Base-by-base conservation (phyloP, 805 yeast species). In the Brettanomyces sp. region DNA sequence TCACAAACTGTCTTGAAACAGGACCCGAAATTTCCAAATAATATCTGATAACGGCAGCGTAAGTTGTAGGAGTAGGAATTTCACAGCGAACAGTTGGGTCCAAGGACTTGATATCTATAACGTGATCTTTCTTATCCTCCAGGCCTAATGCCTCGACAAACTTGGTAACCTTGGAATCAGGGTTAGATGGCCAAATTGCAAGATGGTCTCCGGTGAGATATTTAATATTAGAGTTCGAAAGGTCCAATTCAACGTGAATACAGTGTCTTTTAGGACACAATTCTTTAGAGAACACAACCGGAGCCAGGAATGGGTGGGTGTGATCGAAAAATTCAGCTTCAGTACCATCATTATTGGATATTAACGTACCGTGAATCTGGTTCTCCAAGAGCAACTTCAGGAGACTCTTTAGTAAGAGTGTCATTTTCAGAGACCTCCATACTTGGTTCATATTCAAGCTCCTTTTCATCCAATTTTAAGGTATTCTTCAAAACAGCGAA, bases 201-300 rank as follows among this genome's bases (percentile, higher is more conserved):
- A 93, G 67, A 66, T 91, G 98, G 63, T 91, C 99, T 64, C 99
- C 99, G 4, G 99, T 91, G 42, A 91, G 72, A 66, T 91, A 91
- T 56, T 82, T 80, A 58, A 93, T 70, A 57, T 82, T 83, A 4
- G 91, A 74, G 28, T 69, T 77, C 1, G 88, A 73, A 35, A 89
- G 67, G 59, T 91, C 97, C 55, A 91, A 80, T 65, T 93, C 98
- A 42, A 83, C 78, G 61, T 91, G 98, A 49, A 91, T 78, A 68
- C 98, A 91, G 53, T 81, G 80, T 69, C 98, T 82, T 24, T 72
- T 69, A 35, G 47, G 34, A 71, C 90, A 90, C 48, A 93, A 73
- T 66, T 91, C 97, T 52, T 68, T 72, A 6, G 91, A 62, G 14
- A 49, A 48, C 5, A 69, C 53, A 49, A 91, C 72, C 39, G 81